Evolutionary conservation across 1,284 basidiomycete species (phyloP).

Genomic region (Cystobasidium pallidum): DNA sequence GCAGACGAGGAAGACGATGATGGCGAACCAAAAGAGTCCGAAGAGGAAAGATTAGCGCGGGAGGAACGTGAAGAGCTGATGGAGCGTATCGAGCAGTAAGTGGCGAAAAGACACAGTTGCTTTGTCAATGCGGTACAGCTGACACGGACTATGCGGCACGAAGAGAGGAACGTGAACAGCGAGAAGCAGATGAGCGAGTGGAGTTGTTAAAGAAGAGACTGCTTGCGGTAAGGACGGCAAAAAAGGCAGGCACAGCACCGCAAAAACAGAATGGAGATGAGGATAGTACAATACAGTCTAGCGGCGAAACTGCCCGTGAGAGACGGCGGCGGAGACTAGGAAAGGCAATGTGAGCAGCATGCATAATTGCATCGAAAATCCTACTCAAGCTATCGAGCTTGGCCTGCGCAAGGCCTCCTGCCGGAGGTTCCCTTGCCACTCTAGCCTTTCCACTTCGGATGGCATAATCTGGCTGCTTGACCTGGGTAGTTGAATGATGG

Average conservation of each 20-base stretch:
- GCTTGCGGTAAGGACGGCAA: slow-evolving; percentile 13
- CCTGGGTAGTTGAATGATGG: no score
- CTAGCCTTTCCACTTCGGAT: no score
- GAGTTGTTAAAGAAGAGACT: slow-evolving; percentile 35
- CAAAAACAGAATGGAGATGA: slow-evolving; percentile 10
- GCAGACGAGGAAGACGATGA: slow-evolving; percentile 41
- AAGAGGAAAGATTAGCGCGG: slow-evolving; percentile 37
- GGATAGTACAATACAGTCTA: neutral
- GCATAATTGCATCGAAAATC: no score
- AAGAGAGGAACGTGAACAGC: slow-evolving; percentile 35
- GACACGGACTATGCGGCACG: neutral
- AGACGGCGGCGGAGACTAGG: slow-evolving; percentile 22
- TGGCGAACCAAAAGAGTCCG: slow-evolving; percentile 35
- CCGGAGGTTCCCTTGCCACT: no score
- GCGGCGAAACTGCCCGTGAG: slow-evolving; percentile 14
- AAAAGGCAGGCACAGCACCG: slow-evolving; percentile 11
- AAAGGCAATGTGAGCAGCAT: neutral
- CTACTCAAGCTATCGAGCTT: no score
- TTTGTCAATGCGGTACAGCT: neutral
- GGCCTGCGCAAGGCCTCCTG: no score
- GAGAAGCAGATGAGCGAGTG: slow-evolving; percentile 44
- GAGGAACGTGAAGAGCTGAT: slow-evolving; percentile 45
- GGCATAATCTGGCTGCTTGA: no score
- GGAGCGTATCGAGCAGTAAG: slow-evolving; percentile 44
- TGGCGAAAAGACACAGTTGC: neutral